Evolutionary conservation across 2,329 filamentous ascomycete genomes (phyloP), one percentile per base, ranked within the genome.

Genomic region (Pseudocercospora crystallina): DNA sequence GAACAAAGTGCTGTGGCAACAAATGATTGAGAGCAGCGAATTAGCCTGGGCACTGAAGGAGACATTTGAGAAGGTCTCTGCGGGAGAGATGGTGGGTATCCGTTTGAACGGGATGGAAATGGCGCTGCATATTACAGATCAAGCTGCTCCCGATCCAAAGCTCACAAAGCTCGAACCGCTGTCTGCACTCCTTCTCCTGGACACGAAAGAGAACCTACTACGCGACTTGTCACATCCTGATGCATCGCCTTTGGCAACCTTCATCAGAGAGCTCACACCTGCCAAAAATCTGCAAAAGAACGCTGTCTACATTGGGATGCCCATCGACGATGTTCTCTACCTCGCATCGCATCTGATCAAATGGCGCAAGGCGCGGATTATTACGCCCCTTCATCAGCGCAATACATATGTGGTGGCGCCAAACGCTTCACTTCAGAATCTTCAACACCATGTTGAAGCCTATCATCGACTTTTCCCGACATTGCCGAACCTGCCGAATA

Each of bases 281-380:
- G 84, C 80, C 1, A 85, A 85, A 58, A 82, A 79, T 0, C 57
- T 91, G 79, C 61, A 88, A 80, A 88, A 91, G 67, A 82, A 90
- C 47, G 83, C 85, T 12, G 81, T 85, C 59, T 82, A 80, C 58
- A 83, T 87, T 44, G 81, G 85, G 14, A 85, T 97, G 45, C 84
- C 87, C 3, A 78, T 94, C 1, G 79, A 83, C 30, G 89, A 95
- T 60, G 86, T 97, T 56, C 86, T 92, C 57, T 86, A 89, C 61
- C 88, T 95, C 56, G 90, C 91, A 8, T 87, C 89, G 51, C 94
- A 97, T 73, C 86, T 99, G 56, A 90, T 97, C 54, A 95, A 95
- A 73, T 97, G 92, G 91, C 85, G 94, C 17, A 86, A 91, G 50
- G 94, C 92, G 40, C 88, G 95, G 53, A 87, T 92, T 12, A 92